These are phyloP conservation scores for Spergularia bocconei DNA, from an alignment of 148 eudicot species.

Conservation along the genomic window DNA sequence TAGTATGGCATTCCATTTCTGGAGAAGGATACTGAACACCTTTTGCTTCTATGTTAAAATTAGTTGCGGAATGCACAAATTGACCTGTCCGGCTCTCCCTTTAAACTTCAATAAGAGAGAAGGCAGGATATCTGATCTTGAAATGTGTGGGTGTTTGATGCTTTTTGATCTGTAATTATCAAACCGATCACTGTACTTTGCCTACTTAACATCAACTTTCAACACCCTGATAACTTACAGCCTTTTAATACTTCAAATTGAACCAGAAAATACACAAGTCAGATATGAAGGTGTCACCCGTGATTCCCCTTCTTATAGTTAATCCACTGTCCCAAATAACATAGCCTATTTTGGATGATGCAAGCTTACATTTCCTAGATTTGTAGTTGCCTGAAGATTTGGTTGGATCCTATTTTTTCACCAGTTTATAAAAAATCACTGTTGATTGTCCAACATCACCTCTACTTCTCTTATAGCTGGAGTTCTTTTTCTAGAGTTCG, in stretches of 20 bases:
- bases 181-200: not conserved
- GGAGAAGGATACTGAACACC: not conserved
- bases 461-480: too few relatives aligned
- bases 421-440: too few relatives aligned
- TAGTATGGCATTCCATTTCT: slow-evolving; percentile 2
- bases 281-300: not conserved
- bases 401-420: too few relatives aligned
- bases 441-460: not conserved
- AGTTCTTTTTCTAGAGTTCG: too few relatives aligned
- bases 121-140: not conserved
- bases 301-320: not conserved
- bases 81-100: not conserved
- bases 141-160: slow-evolving; percentile 4
- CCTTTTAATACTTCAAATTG: not conserved
- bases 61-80: not conserved
- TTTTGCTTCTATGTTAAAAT: not conserved
- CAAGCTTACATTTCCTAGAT: not conserved
- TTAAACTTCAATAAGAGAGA: not conserved
- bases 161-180: not conserved
- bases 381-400: too few relatives aligned
- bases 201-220: not conserved
- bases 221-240: not conserved
- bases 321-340: not conserved
- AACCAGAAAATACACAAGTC: not conserved
- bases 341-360: not conserved